Percentiles rank a stretch among this genome's conserved stretches.
Conservation (phyloP, 2,329 filamentous ascomycete species). For the Cordyceps tenuipes region DNA sequence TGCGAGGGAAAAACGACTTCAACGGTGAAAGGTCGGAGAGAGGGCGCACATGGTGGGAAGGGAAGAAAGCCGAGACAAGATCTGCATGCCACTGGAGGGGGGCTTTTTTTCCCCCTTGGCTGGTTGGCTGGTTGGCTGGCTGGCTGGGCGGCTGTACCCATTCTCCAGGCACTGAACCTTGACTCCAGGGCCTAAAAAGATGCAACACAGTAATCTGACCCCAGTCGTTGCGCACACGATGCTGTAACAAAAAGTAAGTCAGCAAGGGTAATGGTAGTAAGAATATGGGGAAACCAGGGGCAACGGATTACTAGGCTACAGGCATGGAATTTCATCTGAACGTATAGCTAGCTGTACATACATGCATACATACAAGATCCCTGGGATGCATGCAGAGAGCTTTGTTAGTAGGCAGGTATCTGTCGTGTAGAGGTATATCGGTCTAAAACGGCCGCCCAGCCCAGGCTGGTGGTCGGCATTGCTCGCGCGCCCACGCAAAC, state of each 20-base stretch:
- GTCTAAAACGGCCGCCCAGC: too few species aligned
- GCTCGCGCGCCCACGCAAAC: background rate
- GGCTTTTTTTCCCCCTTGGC: background rate
- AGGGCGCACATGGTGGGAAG: background rate
- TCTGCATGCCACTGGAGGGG: background rate
- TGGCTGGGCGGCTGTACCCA: background rate
- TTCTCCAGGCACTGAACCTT: background rate
- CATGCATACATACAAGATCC: too few species aligned
- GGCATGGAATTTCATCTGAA: background rate
- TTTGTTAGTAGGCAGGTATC: background rate
- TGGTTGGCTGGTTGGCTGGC: background rate
- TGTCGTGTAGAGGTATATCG: too few species aligned
- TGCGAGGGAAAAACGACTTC: background rate
- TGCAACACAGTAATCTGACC: background rate
- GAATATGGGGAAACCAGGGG: background rate
- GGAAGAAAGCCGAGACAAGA: background rate
- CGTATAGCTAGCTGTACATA: background rate
- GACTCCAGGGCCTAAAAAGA: background rate
- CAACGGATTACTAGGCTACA: background rate
- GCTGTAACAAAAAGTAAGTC: background rate
- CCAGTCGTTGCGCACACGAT: background rate
- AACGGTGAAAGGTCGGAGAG: constrained; percentile 11
- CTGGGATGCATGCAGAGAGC: background rate
- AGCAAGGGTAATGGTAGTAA: background rate
- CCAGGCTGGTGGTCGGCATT: background rate